Evolutionary conservation across 495 filamentous ascomycete genomes (phyloP).

Genomic region (Letharia lupina): DNA sequence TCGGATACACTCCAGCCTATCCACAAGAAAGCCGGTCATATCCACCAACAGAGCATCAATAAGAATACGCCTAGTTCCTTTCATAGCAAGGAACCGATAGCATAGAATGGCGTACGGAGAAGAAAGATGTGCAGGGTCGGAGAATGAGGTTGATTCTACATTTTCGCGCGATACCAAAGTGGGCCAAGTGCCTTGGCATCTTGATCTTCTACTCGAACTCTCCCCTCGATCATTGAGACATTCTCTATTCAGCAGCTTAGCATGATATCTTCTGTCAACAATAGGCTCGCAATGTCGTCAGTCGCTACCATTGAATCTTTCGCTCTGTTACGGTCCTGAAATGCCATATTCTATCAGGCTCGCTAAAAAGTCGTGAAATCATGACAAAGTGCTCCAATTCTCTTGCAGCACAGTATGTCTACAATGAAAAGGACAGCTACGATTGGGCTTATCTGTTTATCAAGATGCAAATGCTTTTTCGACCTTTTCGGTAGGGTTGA

Average conservation of each 20-base stretch:
- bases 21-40: background rate
- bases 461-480: background rate
- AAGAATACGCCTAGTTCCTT: background rate
- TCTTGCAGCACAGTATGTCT: background rate
- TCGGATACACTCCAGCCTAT: background rate
- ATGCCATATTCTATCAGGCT: background rate
- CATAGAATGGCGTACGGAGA: background rate
- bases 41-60: background rate
- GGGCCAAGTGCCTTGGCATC: slow-evolving; percentile 1
- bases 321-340: background rate
- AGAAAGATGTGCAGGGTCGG: background rate
- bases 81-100: background rate
- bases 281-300: background rate
- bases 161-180: background rate
- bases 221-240: too few relatives aligned
- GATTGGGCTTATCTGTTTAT: background rate
- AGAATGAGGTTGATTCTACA: background rate
- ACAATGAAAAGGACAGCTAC: background rate
- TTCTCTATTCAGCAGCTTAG: too few relatives aligned
- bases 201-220: background rate
- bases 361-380: background rate
- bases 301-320: background rate
- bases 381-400: background rate
- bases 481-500: too few relatives aligned
- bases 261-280: background rate